Base-by-base conservation (phyloP, 2,329 filamentous ascomycete species). In the Trichoderma sp. region DNA sequence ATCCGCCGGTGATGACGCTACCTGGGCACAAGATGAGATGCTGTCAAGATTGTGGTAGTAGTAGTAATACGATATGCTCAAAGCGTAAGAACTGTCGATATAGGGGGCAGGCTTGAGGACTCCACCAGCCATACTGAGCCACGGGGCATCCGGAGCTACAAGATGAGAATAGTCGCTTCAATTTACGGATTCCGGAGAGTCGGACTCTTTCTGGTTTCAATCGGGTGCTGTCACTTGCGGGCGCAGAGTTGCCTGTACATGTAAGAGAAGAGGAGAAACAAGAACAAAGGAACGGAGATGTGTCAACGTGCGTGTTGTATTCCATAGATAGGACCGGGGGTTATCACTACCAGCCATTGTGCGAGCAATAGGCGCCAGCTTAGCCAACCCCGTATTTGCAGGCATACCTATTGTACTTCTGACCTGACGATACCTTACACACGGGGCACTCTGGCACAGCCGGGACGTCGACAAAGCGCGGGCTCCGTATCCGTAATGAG, bases 91-190 rank as follows among this genome's bases (percentile, higher is more conserved):
- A 5, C 12, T 39, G 58, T 52, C 24, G 21, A 62, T 62, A 62
- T 39, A 39, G 34, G 58, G 59, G 48, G 48, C 2, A 24, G 21
- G 39, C 24, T 52, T 54, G 48, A 24, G 48, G 30, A n/a, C 48
- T 39, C 59, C 59, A 62, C 59, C 26, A 15, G n/a, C n/a, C 34
- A 10, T 39, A 39, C 34, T 39, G 9, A 30, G 44, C 21, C 24
- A 62, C 48, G 59, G 59, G 59, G 59, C 59, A 54, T 62, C 59
- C 59, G 59, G 59, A 62, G 59, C 59, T 54, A 62, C 59, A 9
- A 44, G 43, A 44, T 54, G 59, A n/a, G 17, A 50, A 62, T 45
- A 39, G 34, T 54, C n/a, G 59, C 59, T 54, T 39, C 45, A 62
- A 52, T 61, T 62, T 54, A 47, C 50, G 59, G 50, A 62, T 12